Percentiles rank a stretch among this genome's conserved stretches.
Conservation (phyloP, 2,329 filamentous ascomycete genomes). For the Orbilia blumenaviensis region DNA sequence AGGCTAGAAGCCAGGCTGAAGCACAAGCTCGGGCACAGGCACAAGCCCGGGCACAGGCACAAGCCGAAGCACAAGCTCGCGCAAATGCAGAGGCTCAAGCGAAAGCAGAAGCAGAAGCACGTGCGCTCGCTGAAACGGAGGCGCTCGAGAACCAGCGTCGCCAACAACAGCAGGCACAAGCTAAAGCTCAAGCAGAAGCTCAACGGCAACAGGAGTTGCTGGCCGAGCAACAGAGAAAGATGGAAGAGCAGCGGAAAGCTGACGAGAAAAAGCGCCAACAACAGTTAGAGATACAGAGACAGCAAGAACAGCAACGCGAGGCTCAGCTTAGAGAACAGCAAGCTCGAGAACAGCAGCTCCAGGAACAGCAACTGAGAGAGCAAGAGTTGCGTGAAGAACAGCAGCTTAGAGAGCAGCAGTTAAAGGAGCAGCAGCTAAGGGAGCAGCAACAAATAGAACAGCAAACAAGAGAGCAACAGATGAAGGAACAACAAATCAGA, state of each 20-base stretch:
- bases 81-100: too few relatives aligned
- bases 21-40: slow-evolving; percentile 13
- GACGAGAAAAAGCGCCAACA: slow-evolving; percentile 44
- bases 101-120: slow-evolving; percentile 20
- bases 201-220: slow-evolving; percentile 49
- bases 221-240: slow-evolving; percentile 43
- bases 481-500: neutral
- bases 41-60: neutral
- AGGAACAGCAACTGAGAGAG: slow-evolving; percentile 24
- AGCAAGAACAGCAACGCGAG: slow-evolving; percentile 34
- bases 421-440: slow-evolving; percentile 24
- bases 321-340: slow-evolving; percentile 36
- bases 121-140: slow-evolving; percentile 25
- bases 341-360: slow-evolving; percentile 4
- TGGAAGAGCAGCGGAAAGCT: slow-evolving; percentile 46
- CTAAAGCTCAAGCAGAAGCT: slow-evolving; percentile 36
- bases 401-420: slow-evolving; percentile 14
- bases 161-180: slow-evolving; percentile 17
- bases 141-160: slow-evolving; percentile 28
- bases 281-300: slow-evolving; percentile 26
- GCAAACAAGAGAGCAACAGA: slow-evolving; percentile 16
- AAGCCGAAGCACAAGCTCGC: slow-evolving; percentile 22
- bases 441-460: slow-evolving; percentile 25
- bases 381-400: slow-evolving; percentile 10
- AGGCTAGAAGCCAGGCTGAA: slow-evolving; percentile 25